These are phyloP conservation scores for Sugiyamaella smithiae DNA, from an alignment of 805 yeast genomes.

Conservation along the genomic window DNA sequence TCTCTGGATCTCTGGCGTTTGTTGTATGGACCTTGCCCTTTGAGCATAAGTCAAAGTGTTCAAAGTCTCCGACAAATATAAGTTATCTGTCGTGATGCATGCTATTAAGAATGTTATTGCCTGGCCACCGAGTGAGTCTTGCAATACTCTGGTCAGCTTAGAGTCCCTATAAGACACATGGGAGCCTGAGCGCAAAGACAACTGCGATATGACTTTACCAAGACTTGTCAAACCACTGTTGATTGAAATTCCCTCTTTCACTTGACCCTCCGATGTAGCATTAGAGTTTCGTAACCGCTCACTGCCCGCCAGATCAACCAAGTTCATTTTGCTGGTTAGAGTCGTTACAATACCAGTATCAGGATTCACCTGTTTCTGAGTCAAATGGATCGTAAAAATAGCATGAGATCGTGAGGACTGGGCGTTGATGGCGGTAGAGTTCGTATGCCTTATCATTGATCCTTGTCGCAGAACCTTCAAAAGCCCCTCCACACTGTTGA, in stretches of 20 bases:
- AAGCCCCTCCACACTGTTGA: constrained; percentile 45
- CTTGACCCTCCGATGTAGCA: constrained; percentile 41
- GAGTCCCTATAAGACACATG: constrained; percentile 62
- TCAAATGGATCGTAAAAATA: constrained; percentile 54
- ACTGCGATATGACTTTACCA: constrained; percentile 53
- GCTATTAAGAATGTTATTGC: constrained; percentile 88
- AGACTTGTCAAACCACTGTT: constrained; percentile 64
- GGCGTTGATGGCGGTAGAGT: constrained; percentile 62
- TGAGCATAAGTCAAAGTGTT: constrained; percentile 27
- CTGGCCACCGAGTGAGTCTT: constrained; percentile 85
- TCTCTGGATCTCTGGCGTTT: constrained; percentile 26
- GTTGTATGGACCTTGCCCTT: constrained; percentile 27
- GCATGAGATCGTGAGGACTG: constrained; percentile 74
- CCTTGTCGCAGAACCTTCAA: constrained; percentile 45
- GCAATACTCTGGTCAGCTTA: constrained; percentile 65
- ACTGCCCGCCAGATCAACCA: constrained; percentile 72
- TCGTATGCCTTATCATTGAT: constrained; percentile 55
- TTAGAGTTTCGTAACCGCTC: constrained; percentile 57
- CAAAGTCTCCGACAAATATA: constrained; percentile 25
- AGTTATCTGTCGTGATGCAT: constrained; percentile 50
- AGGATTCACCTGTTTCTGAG: constrained; percentile 39
- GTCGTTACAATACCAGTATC: constrained; percentile 30
- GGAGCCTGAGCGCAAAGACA: constrained; percentile 31
- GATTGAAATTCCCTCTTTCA: constrained; percentile 64
- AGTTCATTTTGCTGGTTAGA: constrained; percentile 51